Conservation (phyloP, 768 basidiomycete genomes). For the Hypholoma sublateritium region DNA sequence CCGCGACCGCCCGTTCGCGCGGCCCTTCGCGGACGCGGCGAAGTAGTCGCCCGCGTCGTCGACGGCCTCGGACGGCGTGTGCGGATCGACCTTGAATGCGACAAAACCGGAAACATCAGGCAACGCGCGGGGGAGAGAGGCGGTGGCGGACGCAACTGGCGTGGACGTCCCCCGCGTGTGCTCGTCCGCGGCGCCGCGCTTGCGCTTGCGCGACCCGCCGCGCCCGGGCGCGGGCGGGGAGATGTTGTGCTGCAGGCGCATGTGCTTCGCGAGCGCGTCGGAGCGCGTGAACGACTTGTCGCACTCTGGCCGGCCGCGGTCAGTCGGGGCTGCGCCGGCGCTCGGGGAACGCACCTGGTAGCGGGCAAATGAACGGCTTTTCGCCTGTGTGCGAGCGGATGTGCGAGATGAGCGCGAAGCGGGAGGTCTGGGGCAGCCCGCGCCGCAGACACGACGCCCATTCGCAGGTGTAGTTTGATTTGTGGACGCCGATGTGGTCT, state of each 20-base stretch:
- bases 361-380: conserved; percentile 84
- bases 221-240: conserved; percentile 71
- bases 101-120: conserved; percentile 39
- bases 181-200: conserved; percentile 49
- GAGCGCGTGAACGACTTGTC: conserved; percentile 95
- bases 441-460: conserved; percentile 82
- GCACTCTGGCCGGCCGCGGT: conserved; percentile 58
- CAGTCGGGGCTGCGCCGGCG: neutral
- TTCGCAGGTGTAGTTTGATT: conserved; percentile 86
- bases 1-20: conserved; percentile 19
- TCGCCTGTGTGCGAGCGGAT: conserved; percentile 93
- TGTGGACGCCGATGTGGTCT: conserved; percentile 84
- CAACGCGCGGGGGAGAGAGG: conserved; percentile 25
- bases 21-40: conserved; percentile 7
- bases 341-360: conserved; percentile 58
- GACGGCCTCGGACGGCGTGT: conserved; percentile 37
- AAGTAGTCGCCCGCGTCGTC: conserved; percentile 28
- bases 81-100: conserved; percentile 66
- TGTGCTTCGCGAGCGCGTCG: conserved; percentile 90
- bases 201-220: conserved; percentile 70
- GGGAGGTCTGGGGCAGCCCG: conserved; percentile 82
- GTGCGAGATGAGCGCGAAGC: conserved; percentile 90
- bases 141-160: conserved; percentile 20
- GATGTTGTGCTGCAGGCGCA: conserved; percentile 85
- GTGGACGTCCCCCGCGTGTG: conserved; percentile 20